Evolutionary conservation across 2,329 filamentous ascomycete genomes (phyloP).

Genomic region (Neofusicoccum sp.): DNA sequence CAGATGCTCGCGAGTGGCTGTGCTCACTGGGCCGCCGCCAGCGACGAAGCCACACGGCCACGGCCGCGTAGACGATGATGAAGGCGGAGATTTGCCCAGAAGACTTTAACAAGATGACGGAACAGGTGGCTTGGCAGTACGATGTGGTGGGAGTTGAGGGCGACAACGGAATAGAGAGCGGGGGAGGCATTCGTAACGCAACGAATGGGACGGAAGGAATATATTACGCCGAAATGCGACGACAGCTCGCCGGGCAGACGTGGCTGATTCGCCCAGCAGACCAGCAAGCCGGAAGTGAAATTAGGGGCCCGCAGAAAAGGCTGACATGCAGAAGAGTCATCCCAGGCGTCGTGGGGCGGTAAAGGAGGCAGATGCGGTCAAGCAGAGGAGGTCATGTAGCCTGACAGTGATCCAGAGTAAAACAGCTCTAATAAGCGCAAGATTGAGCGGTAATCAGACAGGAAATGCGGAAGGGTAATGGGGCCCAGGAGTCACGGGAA

Average conservation of each 20-base stretch:
- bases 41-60: background rate
- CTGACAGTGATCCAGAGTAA: background rate
- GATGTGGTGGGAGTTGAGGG: background rate
- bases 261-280: background rate
- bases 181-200: background rate
- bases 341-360: background rate
- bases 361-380: background rate
- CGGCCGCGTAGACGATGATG: background rate
- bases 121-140: background rate
- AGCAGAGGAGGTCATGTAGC: background rate
- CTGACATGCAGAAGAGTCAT: background rate
- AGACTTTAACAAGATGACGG: background rate
- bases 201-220: background rate
- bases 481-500: background rate
- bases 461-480: background rate
- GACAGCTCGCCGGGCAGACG: background rate
- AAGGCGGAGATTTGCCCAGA: background rate
- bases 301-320: constrained; percentile 1
- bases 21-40: too few relatives aligned
- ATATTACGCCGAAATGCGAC: constrained; percentile 13
- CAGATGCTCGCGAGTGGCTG: background rate
- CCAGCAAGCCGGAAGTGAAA: background rate
- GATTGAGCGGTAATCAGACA: background rate
- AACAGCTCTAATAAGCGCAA: background rate
- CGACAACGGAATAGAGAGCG: background rate